Conservation (phyloP, 83 land plant species). For the Larix sibirica region DNA sequence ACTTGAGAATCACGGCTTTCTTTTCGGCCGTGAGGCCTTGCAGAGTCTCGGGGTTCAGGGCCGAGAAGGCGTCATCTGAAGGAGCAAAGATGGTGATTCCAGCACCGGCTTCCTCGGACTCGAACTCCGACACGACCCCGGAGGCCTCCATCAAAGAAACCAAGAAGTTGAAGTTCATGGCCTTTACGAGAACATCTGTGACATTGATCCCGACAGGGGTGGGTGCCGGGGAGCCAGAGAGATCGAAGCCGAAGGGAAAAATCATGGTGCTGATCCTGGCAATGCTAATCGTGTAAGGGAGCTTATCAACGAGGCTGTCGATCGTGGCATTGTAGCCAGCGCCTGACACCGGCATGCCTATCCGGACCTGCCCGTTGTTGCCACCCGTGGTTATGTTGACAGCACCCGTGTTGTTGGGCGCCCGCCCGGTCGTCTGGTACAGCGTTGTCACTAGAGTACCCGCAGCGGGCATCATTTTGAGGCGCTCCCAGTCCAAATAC, state of each 20-base stretch:
- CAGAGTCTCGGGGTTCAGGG: conserved; percentile 11
- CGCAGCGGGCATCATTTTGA: conserved; percentile 43
- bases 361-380: neutral
- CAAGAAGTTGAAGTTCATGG: conserved; percentile 23
- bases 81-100: conserved; percentile 38
- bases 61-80: conserved; percentile 27
- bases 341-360: conserved; percentile 29
- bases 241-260: conserved; percentile 21
- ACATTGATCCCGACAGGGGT: conserved; percentile 10
- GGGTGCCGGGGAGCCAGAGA: conserved; percentile 17
- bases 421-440: conserved; percentile 91
- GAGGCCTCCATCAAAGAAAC: conserved; percentile 25
- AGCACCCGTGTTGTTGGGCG: conserved; percentile 51
- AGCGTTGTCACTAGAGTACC: conserved; percentile 79
- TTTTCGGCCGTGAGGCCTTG: conserved; percentile 19
- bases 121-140: conserved; percentile 18
- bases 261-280: conserved; percentile 23
- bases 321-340: conserved; percentile 26
- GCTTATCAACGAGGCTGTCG: conserved; percentile 16
- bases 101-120: conserved; percentile 16
- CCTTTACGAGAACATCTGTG: conserved; percentile 18
- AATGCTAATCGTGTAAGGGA: conserved; percentile 33
- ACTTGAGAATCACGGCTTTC: conserved; percentile 16
- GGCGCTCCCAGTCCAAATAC: conserved; percentile 61
- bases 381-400: conserved; percentile 53